Evolutionary conservation across 345 rosid species (phyloP).

Genomic region (Populus simonii): DNA sequence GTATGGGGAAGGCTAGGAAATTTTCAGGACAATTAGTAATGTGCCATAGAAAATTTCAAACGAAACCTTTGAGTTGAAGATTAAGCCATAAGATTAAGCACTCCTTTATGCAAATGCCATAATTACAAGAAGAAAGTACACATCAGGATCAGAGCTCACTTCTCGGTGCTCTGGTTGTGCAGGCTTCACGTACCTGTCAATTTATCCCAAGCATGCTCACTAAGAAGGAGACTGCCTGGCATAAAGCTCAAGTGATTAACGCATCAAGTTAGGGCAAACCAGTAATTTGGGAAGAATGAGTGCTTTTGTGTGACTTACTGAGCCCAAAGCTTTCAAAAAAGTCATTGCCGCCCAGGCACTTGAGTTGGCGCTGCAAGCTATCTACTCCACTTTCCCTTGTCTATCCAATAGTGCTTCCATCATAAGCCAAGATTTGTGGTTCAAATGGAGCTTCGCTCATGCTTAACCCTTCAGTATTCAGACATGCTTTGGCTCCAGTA

Average conservation of each 20-base stretch:
- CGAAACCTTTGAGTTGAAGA: not conserved
- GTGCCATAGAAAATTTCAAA: not conserved
- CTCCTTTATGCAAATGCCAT: not conserved
- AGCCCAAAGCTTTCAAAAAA: not conserved
- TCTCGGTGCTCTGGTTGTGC: not conserved
- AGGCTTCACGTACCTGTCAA: not conserved
- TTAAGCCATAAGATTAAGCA: not conserved
- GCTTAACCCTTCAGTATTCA: not conserved
- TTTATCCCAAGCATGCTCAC: not conserved
- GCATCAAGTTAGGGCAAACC: not conserved
- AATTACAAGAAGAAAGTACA: not conserved
- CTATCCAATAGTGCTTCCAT: not conserved
- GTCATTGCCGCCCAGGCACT: constrained; percentile 5
- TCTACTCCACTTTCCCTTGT: not conserved
- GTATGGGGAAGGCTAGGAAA: not conserved
- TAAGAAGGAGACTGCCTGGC: not conserved
- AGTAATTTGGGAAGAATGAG: not conserved
- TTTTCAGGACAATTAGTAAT: not conserved
- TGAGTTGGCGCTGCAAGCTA: not conserved
- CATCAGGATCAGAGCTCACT: not conserved
- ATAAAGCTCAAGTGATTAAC: not conserved
- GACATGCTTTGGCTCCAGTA: not conserved
- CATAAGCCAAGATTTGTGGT: not conserved
- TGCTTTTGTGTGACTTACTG: not conserved
- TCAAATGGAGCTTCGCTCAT: not conserved